phyloP scores from a whole-genome alignment of 768 basidiomycete species.

The Leccinum variicolor region DNA sequence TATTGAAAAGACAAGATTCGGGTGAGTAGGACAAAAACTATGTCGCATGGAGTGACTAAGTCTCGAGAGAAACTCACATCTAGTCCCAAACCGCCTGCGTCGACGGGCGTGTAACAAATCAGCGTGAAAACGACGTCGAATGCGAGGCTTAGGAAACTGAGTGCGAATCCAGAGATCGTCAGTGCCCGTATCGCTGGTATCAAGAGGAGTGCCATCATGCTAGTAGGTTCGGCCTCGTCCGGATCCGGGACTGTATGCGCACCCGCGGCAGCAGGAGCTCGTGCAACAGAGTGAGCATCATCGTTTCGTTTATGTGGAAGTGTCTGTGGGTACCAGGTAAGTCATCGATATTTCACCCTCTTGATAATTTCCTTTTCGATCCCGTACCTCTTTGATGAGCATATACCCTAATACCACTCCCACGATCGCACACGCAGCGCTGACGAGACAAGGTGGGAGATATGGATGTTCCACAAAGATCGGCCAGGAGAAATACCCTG shows the following conservation, averaged over 20 bases:
- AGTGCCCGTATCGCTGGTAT: slow-evolving; percentile 52
- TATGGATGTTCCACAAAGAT: slow-evolving; percentile 15
- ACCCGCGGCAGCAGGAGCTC: background rate
- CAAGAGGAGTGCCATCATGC: slow-evolving; percentile 37
- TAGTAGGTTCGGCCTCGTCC: slow-evolving; percentile 13
- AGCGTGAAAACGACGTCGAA: slow-evolving; percentile 63
- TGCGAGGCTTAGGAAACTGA: slow-evolving; percentile 50
- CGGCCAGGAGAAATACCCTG: background rate
- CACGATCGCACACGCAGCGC: slow-evolving; percentile 5
- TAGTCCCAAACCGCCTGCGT: slow-evolving; percentile 53
- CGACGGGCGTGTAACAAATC: slow-evolving; percentile 60
- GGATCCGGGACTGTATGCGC: background rate
- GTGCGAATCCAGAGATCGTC: slow-evolving; percentile 46
- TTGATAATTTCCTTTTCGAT: background rate
- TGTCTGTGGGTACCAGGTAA: slow-evolving; percentile 7
- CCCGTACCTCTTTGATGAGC: slow-evolving; percentile 21
- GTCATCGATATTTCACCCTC: background rate
- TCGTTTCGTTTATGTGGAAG: slow-evolving; percentile 13
- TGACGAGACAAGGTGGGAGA: slow-evolving; percentile 16
- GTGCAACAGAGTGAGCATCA: no score
- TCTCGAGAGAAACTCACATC: slow-evolving; percentile 36
- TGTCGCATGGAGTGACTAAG: background rate
- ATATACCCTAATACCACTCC: slow-evolving; percentile 13
- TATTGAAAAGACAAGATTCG: background rate
- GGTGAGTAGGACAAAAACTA: background rate